These are phyloP conservation scores for Podila epicladia DNA, from an alignment of 192 early-diverging fungal species.

Conservation along the genomic window DNA sequence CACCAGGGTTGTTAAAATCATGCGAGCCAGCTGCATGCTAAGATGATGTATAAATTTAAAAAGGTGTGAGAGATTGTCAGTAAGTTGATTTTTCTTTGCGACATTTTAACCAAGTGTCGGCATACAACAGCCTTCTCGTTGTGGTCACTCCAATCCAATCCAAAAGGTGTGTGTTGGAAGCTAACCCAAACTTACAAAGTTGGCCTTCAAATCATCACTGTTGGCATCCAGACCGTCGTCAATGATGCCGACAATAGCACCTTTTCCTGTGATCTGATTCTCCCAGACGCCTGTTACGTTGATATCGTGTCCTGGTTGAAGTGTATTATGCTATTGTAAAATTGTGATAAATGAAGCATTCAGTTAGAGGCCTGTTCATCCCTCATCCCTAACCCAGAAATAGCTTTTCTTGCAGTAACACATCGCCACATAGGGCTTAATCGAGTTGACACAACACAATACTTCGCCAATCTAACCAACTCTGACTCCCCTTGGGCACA, in stretches of 20 bases:
- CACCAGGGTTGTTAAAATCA: conserved; percentile 90
- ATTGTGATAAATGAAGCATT: background rate
- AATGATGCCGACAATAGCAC: conserved; percentile 88
- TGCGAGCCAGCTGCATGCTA: conserved; percentile 88
- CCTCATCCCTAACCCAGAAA: background rate
- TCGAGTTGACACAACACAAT: too few species aligned
- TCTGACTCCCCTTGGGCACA: too few species aligned
- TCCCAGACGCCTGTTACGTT: conserved; percentile 95
- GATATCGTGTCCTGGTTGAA: conserved; percentile 79
- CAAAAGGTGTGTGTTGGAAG: background rate
- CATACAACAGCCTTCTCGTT: too few species aligned
- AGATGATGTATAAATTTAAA: background rate
- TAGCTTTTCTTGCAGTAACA: too few species aligned
- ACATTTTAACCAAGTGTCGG: too few species aligned
- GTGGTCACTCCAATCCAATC: background rate
- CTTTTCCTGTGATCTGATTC: conserved; percentile 84
- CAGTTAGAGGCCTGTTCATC: background rate
- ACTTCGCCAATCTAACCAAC: too few species aligned
- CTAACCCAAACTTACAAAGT: conserved; percentile 76
- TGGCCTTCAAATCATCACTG: conserved; percentile 82
- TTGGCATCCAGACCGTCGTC: conserved; percentile 96
- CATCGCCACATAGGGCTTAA: too few species aligned
- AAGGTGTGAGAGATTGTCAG: background rate
- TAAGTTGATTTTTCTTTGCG: background rate
- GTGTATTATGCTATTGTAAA: conserved; percentile 55